Conservation (phyloP, 192 early-diverging fungal species). For the Coemansia sp. region DNA sequence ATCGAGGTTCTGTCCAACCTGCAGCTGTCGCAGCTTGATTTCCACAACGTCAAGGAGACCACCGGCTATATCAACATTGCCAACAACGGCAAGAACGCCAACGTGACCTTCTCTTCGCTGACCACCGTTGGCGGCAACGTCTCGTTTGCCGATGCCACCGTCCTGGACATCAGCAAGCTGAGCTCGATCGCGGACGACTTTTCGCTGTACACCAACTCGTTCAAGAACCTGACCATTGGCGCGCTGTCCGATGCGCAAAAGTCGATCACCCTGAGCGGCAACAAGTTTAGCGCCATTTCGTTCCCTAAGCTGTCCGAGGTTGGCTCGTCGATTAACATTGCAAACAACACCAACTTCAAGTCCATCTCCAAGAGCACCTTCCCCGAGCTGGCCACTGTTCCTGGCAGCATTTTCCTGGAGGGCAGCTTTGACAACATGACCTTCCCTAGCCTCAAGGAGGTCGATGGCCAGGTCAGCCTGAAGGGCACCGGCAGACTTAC, state of each 20-base stretch:
- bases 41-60: constrained; percentile 49
- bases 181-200: constrained; percentile 56
- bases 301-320: constrained; percentile 58
- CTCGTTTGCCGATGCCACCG: constrained; percentile 58
- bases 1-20: constrained; percentile 61
- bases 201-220: constrained; percentile 60
- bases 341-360: constrained; percentile 63
- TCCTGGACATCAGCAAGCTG: constrained; percentile 54
- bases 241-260: constrained; percentile 54
- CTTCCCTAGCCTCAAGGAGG: constrained; percentile 56
- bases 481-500: constrained; percentile 60
- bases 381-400: constrained; percentile 57
- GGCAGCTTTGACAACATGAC: constrained; percentile 63
- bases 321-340: constrained; percentile 64
- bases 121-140: constrained; percentile 57
- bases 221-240: constrained; percentile 55
- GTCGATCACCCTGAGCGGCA: constrained; percentile 61
- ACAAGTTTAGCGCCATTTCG: constrained; percentile 59
- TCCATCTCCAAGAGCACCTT: constrained; percentile 54
- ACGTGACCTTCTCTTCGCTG: constrained; percentile 55
- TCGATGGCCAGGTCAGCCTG: constrained; percentile 65
- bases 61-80: constrained; percentile 58
- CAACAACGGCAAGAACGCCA: constrained; percentile 56
- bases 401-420: constrained; percentile 60
- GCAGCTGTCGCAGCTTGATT: constrained; percentile 55